These are phyloP conservation scores for Vigna hirtella DNA, from an alignment of 306 rosid species.

Conservation along the genomic window DNA sequence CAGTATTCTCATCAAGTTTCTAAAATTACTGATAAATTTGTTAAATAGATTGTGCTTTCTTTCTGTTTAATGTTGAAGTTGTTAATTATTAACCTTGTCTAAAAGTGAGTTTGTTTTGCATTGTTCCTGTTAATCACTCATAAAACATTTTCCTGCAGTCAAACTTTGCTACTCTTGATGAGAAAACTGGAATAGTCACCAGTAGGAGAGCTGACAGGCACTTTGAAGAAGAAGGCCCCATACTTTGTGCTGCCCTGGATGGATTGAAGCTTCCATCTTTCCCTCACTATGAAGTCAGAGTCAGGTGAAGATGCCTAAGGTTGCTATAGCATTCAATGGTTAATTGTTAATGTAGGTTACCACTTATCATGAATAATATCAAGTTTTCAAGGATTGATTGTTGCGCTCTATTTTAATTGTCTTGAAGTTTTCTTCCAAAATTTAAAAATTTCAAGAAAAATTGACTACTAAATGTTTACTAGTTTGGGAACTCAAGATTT, in stretches of 20 bases:
- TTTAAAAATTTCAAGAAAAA: constrained; percentile 20
- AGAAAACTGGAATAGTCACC: constrained; percentile 79
- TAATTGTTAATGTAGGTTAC: constrained; percentile 38
- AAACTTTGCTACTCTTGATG: constrained; percentile 92
- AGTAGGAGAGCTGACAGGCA: constrained; percentile 97
- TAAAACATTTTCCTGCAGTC: constrained; percentile 60
- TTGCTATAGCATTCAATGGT: constrained; percentile 37
- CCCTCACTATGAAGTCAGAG: constrained; percentile 94
- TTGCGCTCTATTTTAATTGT: constrained; percentile 24
- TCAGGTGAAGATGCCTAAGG: constrained; percentile 71
- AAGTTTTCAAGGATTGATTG: constrained; percentile 29
- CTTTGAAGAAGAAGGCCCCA: constrained; percentile 96
- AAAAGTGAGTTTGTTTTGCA: constrained; percentile 14
- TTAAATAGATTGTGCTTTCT: constrained; percentile 4
- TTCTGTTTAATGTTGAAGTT: constrained; percentile 14
- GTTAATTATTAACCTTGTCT: constrained; percentile 17
- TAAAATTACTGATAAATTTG: not conserved
- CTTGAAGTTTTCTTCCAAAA: constrained; percentile 35
- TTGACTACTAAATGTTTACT: not conserved
- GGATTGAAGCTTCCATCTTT: constrained; percentile 90
- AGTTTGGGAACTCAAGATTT: constrained; percentile 32
- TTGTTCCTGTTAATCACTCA: constrained; percentile 28
- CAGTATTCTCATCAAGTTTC: not conserved
- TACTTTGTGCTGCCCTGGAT: constrained; percentile 86
- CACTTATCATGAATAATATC: constrained; percentile 12